Evolutionary conservation across 768 basidiomycete species (phyloP).

Genomic region (Erythrobasidium yunnanense): DNA sequence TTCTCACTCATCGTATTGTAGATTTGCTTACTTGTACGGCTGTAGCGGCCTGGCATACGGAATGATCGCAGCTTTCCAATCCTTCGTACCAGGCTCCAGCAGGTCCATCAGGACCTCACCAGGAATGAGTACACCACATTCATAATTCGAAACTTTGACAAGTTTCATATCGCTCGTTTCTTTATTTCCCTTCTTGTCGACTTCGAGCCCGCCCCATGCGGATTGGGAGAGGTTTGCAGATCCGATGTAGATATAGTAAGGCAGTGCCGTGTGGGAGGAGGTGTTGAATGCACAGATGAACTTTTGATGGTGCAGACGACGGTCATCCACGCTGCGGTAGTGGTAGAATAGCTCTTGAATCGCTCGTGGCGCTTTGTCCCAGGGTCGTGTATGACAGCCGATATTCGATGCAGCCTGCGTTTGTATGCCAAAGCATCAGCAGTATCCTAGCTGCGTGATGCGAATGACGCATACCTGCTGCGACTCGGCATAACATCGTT

Average conservation of each 20-base stretch:
- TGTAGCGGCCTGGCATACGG: not conserved
- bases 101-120: not conserved
- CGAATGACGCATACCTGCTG: too few species aligned
- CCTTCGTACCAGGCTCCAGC: not conserved
- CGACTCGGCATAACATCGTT: not conserved
- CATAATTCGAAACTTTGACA: not conserved
- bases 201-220: not conserved
- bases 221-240: not conserved
- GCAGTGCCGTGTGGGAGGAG: not conserved
- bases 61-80: not conserved
- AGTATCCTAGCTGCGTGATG: not conserved
- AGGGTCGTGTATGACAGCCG: not conserved
- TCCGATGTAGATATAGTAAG: not conserved
- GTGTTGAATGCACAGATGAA: not conserved
- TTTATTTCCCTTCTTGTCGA: not conserved
- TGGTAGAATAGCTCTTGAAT: not conserved
- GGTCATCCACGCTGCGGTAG: not conserved
- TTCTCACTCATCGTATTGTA: not conserved
- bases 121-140: not conserved
- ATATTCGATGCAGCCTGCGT: constrained; percentile 1
- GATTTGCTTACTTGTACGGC: not conserved
- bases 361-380: not conserved
- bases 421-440: not conserved
- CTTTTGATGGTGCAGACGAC: not conserved
- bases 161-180: not conserved